Conservation (phyloP, 345 rosid species). For the Schrenkiella parvula region DNA sequence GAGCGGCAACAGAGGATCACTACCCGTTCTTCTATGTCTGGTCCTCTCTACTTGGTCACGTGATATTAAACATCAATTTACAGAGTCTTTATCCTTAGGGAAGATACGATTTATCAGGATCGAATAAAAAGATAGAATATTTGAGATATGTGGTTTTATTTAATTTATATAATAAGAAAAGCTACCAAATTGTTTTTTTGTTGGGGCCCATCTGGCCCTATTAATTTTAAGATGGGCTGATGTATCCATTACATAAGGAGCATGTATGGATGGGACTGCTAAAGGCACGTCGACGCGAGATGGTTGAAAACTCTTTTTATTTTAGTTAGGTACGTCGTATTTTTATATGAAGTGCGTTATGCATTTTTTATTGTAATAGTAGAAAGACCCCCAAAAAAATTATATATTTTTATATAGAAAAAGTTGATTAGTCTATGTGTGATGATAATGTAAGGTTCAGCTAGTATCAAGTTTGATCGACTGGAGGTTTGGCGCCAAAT, state of each 20-base stretch:
- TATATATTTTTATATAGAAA: too few relatives aligned
- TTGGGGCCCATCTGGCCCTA: not conserved
- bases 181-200: not conserved
- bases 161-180: not conserved
- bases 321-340: too few relatives aligned
- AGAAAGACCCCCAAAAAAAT: too few relatives aligned
- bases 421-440: too few relatives aligned
- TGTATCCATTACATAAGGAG: not conserved
- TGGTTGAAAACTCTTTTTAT: too few relatives aligned
- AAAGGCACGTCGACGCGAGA: not conserved
- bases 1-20: constrained; percentile 52
- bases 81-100: not conserved
- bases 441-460: too few relatives aligned
- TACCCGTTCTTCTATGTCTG: constrained; percentile 43
- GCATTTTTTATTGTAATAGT: too few relatives aligned
- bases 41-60: constrained; percentile 60
- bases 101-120: not conserved
- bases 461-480: too few relatives aligned
- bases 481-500: too few relatives aligned
- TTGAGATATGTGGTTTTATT: not conserved
- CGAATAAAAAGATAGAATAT: not conserved
- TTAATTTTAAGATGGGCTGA: too few relatives aligned
- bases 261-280: not conserved
- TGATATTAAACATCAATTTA: constrained; percentile 9
- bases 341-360: too few relatives aligned